Conservation (phyloP, 805 yeast species). For the Metschnikowia baotianmanensis region DNA sequence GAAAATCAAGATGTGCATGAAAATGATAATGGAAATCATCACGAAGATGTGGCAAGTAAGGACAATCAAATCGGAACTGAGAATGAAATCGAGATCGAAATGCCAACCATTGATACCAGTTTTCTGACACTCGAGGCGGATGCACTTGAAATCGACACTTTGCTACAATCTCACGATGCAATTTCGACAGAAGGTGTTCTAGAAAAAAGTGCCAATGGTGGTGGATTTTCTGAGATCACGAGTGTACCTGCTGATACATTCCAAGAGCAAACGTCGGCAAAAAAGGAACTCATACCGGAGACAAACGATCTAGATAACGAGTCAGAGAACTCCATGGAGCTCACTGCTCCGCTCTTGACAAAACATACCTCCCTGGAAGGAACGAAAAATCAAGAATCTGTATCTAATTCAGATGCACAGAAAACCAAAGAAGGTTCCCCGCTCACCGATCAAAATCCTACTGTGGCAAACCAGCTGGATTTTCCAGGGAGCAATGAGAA, state of each 20-base stretch:
- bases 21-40: neutral
- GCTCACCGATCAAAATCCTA: too few relatives aligned
- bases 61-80: too few relatives aligned
- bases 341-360: conserved; percentile 21
- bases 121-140: conserved; percentile 20
- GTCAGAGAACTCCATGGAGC: conserved; percentile 31
- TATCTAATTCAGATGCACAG: neutral
- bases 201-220: neutral
- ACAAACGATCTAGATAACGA: neutral
- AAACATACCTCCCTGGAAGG: neutral
- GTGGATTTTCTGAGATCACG: neutral
- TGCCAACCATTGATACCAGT: conserved; percentile 13
- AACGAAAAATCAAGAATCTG: neutral
- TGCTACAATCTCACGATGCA: conserved; percentile 9
- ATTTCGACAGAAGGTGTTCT: neutral
- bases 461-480: too few relatives aligned
- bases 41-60: too few relatives aligned
- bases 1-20: neutral
- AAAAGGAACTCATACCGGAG: too few relatives aligned
- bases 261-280: too few relatives aligned
- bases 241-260: neutral
- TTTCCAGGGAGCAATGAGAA: too few relatives aligned
- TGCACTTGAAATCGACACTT: conserved; percentile 17
- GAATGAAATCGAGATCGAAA: conserved; percentile 2
- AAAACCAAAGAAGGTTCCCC: too few relatives aligned